Evolutionary conservation across 805 yeast species (phyloP).

Genomic region (Candida corydali): DNA sequence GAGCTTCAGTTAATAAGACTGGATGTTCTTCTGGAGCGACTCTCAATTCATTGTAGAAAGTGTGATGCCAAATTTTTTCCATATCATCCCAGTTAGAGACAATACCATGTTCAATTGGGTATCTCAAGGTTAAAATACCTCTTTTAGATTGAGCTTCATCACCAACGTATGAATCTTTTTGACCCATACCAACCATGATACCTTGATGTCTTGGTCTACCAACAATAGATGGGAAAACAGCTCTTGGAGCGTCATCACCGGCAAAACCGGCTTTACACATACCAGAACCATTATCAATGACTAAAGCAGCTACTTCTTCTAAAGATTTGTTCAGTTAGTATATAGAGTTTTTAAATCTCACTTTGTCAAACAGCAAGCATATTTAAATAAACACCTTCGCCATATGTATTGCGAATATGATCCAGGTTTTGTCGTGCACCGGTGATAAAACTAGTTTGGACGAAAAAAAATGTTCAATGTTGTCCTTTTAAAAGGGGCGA

Average conservation of each 20-base stretch:
- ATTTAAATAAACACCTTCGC: too few relatives aligned
- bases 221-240: conserved; percentile 99
- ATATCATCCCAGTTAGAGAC: conserved; percentile 99
- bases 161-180: conserved; percentile 99
- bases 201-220: conserved; percentile 99
- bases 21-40: conserved; percentile 99
- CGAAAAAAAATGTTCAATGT: conserved; percentile 1
- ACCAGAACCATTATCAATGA: conserved; percentile 99
- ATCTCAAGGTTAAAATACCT: conserved; percentile 98
- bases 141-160: conserved; percentile 99
- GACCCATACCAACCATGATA: conserved; percentile 99
- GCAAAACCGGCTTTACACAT: conserved; percentile 99
- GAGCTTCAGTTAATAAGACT: conserved; percentile 98
- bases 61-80: conserved; percentile 99
- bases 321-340: conserved; percentile 18
- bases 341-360: neutral
- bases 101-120: conserved; percentile 99
- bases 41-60: conserved; percentile 99
- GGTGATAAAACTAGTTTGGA: conserved; percentile 1
- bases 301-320: conserved; percentile 58
- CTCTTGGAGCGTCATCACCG: conserved; percentile 99
- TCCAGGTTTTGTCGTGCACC: neutral
- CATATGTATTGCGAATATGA: neutral
- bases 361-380: neutral
- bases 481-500: conserved; percentile 2